Evolutionary conservation across 495 filamentous ascomycete species (phyloP).

Genomic region (Aspergillus bridgeri): DNA sequence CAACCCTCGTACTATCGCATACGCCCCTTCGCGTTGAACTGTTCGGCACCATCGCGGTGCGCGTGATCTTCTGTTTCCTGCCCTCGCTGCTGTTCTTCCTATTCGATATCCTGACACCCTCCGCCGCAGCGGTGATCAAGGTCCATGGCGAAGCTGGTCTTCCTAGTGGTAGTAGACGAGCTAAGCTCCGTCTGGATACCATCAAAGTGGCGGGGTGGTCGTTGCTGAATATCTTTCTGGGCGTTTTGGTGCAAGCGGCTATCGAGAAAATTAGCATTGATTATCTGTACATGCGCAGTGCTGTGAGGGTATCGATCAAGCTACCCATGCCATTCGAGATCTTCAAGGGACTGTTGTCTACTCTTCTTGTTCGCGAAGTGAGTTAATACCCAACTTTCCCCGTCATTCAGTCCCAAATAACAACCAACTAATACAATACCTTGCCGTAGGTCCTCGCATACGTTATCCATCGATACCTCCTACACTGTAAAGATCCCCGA

Average conservation of each 20-base stretch:
- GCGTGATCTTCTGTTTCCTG: conserved; percentile 67
- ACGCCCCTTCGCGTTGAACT: conserved; percentile 73
- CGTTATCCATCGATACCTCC: conserved; percentile 64
- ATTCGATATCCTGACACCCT: conserved; percentile 69
- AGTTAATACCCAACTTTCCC: conserved; percentile 9
- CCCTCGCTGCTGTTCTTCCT: conserved; percentile 71
- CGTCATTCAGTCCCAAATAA: too few relatives aligned
- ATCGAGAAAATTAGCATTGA: conserved; percentile 55
- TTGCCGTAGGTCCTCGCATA: conserved; percentile 52
- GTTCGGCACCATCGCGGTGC: conserved; percentile 60
- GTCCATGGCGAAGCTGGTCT: conserved; percentile 61
- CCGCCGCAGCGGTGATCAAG: conserved; percentile 64
- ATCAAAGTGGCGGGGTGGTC: conserved; percentile 50
- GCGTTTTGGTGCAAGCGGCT: conserved; percentile 51
- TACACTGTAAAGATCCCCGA: conserved; percentile 50
- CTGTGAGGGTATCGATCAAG: conserved; percentile 53
- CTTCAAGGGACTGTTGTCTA: conserved; percentile 47
- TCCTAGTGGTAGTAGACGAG: conserved; percentile 54
- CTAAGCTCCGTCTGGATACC: conserved; percentile 28
- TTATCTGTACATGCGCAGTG: conserved; percentile 48
- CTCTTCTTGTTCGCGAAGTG: conserved; percentile 55
- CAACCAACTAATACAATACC: background rate
- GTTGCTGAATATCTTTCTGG: conserved; percentile 62
- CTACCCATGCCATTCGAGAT: conserved; percentile 63
- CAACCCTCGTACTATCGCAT: conserved; percentile 74